phyloP scores from a whole-genome alignment of 148 eudicot genomes.

The Rhododendron kiyosumense region DNA sequence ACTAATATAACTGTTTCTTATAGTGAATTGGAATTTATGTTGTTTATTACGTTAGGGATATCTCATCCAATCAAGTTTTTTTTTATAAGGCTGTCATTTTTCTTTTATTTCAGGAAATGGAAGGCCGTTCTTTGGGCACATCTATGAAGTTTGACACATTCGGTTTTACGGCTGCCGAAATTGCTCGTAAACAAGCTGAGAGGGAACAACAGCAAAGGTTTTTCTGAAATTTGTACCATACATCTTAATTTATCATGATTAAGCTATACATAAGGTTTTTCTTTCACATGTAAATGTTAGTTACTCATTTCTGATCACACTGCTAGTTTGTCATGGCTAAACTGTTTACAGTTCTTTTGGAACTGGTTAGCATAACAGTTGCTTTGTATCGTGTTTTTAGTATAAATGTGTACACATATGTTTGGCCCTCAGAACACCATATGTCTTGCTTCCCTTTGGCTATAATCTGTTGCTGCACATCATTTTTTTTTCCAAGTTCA shows the following conservation, averaged over 20 bases:
- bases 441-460: background rate
- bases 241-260: background rate
- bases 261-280: background rate
- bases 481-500: background rate
- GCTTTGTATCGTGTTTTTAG: background rate
- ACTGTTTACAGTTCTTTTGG: background rate
- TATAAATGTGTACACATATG: background rate
- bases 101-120: constrained; percentile 54
- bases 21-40: background rate
- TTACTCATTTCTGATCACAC: background rate
- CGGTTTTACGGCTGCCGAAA: constrained; percentile 85
- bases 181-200: constrained; percentile 81
- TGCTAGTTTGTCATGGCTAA: background rate
- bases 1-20: background rate
- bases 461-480: background rate
- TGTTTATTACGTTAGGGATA: background rate
- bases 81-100: background rate
- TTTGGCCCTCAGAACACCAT: background rate
- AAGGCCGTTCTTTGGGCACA: constrained; percentile 74
- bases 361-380: background rate
- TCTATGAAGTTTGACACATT: constrained; percentile 89
- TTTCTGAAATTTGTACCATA: constrained; percentile 7
- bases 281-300: background rate
- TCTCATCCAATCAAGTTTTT: background rate
- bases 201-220: constrained; percentile 84